Conservation (phyloP, 805 yeast genomes). For the Nakazawaea siamensis region DNA sequence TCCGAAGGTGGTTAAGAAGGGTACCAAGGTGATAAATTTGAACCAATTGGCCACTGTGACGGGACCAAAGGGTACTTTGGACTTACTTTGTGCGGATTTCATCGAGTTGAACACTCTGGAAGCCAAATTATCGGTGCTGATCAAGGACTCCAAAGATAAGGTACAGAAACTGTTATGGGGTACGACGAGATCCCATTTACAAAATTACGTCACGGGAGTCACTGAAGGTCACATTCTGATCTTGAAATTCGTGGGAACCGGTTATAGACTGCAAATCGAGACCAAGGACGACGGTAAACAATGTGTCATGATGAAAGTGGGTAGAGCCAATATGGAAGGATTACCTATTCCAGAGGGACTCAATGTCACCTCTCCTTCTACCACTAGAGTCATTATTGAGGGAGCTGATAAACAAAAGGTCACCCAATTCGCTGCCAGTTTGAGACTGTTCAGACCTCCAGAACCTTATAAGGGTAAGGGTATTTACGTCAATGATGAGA, state of each 20-base stretch:
- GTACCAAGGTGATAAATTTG: constrained; percentile 48
- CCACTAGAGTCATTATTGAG: constrained; percentile 77
- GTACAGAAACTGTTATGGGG: constrained; percentile 93
- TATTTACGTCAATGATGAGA: constrained; percentile 84
- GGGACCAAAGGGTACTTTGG: constrained; percentile 74
- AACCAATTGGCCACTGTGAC: constrained; percentile 50
- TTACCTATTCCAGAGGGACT: constrained; percentile 72
- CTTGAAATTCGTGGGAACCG: constrained; percentile 89
- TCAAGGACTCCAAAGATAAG: constrained; percentile 47
- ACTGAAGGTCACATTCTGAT: constrained; percentile 89
- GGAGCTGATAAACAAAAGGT: constrained; percentile 87
- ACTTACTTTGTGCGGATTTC: constrained; percentile 66
- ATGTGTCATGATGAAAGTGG: constrained; percentile 73
- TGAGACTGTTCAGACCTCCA: constrained; percentile 86
- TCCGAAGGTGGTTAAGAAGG: constrained; percentile 59
- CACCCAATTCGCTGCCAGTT: constrained; percentile 77
- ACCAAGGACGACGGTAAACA: constrained; percentile 38
- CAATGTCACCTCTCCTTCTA: constrained; percentile 69
- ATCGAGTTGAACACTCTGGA: constrained; percentile 34
- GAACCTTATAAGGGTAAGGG: constrained; percentile 99
- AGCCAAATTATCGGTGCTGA: constrained; percentile 41
- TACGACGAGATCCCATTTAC: constrained; percentile 70
- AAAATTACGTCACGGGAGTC: constrained; percentile 79
- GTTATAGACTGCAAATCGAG: constrained; percentile 84
- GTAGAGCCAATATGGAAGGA: constrained; percentile 76